These are phyloP conservation scores for Axilococcus clingmanii DNA, from an alignment of 139 green algal genomes.

Conservation along the genomic window DNA sequence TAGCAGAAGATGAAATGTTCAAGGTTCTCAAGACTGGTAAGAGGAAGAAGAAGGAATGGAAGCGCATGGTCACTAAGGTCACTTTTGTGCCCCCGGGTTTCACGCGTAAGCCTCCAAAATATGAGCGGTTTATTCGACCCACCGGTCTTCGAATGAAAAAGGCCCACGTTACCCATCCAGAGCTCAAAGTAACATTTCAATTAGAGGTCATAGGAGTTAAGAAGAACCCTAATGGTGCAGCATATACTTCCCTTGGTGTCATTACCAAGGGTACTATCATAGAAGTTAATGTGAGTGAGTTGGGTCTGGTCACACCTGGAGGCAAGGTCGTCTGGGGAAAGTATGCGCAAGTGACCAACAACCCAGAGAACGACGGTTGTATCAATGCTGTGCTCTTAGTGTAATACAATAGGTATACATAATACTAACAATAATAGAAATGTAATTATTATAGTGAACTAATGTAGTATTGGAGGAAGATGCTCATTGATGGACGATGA, in stretches of 20 bases:
- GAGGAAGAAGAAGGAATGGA: constrained; percentile 93
- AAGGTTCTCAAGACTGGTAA: constrained; percentile 87
- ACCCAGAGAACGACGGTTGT: constrained; percentile 96
- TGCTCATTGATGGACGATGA: too few species aligned
- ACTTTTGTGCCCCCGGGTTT: constrained; percentile 96
- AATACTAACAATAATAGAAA: too few species aligned
- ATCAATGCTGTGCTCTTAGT: constrained; percentile 98
- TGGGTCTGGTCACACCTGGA: constrained; percentile 95
- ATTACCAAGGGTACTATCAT: constrained; percentile 90
- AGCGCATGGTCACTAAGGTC: constrained; percentile 99
- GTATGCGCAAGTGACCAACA: constrained; percentile 94
- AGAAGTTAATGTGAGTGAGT: constrained; percentile 97
- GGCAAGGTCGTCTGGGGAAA: constrained; percentile 99
- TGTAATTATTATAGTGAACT: too few species aligned
- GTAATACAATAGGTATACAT: too few species aligned
- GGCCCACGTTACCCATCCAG: constrained; percentile 96
- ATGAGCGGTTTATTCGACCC: constrained; percentile 98
- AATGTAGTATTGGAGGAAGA: too few species aligned
- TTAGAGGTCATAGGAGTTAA: constrained; percentile 98
- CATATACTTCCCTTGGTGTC: constrained; percentile 92
- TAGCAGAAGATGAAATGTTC: constrained; percentile 99
- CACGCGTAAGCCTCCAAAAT: constrained; percentile 99
- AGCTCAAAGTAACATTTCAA: constrained; percentile 91
- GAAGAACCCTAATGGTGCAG: constrained; percentile 98
- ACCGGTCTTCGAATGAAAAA: constrained; percentile 96